Percentiles rank a stretch among this genome's conserved stretches.
phyloP scores from a whole-genome alignment of 495 filamentous ascomycete genomes.

The Penicillium psychrofluorescens region DNA sequence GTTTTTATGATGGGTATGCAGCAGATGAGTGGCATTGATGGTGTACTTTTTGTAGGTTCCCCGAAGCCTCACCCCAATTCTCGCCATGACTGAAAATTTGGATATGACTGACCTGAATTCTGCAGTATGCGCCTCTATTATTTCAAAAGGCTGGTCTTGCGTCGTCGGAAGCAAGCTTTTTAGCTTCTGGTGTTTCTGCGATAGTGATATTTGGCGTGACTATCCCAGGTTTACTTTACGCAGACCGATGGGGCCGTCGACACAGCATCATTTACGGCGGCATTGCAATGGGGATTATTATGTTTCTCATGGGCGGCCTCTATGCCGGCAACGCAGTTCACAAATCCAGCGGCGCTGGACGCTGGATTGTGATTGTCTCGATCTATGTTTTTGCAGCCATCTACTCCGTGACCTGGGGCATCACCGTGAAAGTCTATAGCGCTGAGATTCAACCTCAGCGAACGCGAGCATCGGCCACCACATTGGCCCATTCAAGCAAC shows the following conservation, averaged over 20 bases:
- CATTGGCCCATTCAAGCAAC: conserved; percentile 41
- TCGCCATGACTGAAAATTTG: background rate
- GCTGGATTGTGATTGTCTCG: conserved; percentile 49
- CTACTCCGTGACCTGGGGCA: conserved; percentile 44
- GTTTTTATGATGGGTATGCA: conserved; percentile 39
- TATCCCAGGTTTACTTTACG: conserved; percentile 45
- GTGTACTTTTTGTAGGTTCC: conserved; percentile 41
- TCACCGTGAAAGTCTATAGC: conserved; percentile 46
- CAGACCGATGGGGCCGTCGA: conserved; percentile 55
- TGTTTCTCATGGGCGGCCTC: conserved; percentile 44
- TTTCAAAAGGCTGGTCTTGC: conserved; percentile 48
- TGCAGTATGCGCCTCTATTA: conserved; percentile 44
- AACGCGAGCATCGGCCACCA: conserved; percentile 45
- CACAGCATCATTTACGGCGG: conserved; percentile 50
- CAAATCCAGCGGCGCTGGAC: conserved; percentile 30
- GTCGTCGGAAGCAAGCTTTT: conserved; percentile 41
- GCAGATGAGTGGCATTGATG: conserved; percentile 19
- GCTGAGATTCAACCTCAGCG: conserved; percentile 50
- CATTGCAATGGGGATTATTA: conserved; percentile 33
- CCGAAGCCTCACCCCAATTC: background rate
- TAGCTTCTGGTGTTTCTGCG: conserved; percentile 48
- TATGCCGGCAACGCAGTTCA: conserved; percentile 46
- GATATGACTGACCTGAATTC: background rate
- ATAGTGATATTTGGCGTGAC: conserved; percentile 43
- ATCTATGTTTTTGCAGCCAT: conserved; percentile 40